Conservation (phyloP, 2,329 filamentous ascomycete genomes). For the Fusarium mexicanum region DNA sequence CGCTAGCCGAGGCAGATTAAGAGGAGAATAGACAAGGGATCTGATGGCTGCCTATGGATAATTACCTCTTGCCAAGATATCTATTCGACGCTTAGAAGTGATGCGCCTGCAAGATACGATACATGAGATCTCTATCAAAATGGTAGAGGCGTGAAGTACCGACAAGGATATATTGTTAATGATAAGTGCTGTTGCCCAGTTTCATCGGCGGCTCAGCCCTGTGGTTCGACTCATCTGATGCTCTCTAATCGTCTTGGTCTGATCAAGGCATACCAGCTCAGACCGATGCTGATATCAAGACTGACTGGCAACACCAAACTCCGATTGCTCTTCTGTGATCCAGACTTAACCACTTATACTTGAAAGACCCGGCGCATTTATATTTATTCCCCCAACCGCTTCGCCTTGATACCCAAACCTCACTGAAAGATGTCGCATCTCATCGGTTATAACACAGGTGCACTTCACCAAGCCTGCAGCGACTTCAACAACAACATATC, state of each 20-base stretch:
- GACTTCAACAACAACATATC: neutral
- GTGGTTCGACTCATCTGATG: slow-evolving; percentile 9
- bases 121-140: neutral
- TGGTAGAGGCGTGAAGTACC: neutral
- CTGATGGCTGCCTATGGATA: slow-evolving; percentile 4
- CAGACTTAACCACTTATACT: neutral
- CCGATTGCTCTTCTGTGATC: neutral
- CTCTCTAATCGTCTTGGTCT: neutral
- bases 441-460: slow-evolving; percentile 15
- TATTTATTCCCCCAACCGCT: neutral
- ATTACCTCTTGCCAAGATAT: slow-evolving; percentile 8
- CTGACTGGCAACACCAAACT: neutral
- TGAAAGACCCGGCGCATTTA: neutral
- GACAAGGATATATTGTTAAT: neutral
- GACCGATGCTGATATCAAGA: neutral
- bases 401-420: neutral
- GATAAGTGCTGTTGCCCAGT: neutral
- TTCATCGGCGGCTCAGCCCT: neutral
- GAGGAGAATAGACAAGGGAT: neutral
- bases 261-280: neutral
- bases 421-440: slow-evolving; percentile 24
- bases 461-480: slow-evolving; percentile 15
- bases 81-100: no score
- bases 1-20: slow-evolving; percentile 8
- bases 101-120: neutral